Percentiles rank a stretch among this genome's conserved stretches.
phyloP scores from a whole-genome alignment of 2,329 filamentous ascomycete species.

The Plenodomus tracheiphilus region DNA sequence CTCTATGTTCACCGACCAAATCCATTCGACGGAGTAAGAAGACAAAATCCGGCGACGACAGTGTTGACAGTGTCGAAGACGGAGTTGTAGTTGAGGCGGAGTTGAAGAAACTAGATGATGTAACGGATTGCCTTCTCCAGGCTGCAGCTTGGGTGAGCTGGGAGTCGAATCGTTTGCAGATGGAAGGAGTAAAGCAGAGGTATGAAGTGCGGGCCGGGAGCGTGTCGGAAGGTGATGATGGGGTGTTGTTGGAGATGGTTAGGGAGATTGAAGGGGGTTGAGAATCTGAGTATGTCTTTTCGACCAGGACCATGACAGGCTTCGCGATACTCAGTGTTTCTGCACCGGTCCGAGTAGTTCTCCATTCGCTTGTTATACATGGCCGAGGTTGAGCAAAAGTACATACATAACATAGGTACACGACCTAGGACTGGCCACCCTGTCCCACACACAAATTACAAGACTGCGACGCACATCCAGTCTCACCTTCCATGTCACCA shows the following conservation, averaged over 20 bases:
- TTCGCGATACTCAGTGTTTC: too few relatives aligned
- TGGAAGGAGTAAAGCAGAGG: slow-evolving; percentile 6
- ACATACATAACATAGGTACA: too few relatives aligned
- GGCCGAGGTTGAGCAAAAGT: too few relatives aligned
- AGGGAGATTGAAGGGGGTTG: slow-evolving; percentile 1
- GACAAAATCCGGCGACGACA: slow-evolving; percentile 11
- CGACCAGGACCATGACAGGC: too few relatives aligned
- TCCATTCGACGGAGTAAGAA: slow-evolving; percentile 4
- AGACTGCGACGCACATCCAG: too few relatives aligned
- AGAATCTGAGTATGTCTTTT: background rate
- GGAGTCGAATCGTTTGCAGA: slow-evolving; percentile 60
- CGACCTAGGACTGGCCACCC: too few relatives aligned
- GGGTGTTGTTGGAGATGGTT: slow-evolving; percentile 14
- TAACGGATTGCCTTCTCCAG: slow-evolving; percentile 79
- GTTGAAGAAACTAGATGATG: slow-evolving; percentile 71
- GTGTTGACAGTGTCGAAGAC: slow-evolving; percentile 9
- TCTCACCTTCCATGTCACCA: too few relatives aligned
- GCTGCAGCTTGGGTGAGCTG: slow-evolving; percentile 77
- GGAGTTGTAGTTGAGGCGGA: slow-evolving; percentile 6
- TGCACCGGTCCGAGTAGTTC: too few relatives aligned
- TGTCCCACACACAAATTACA: too few relatives aligned
- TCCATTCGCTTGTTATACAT: too few relatives aligned
- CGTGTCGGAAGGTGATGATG: background rate
- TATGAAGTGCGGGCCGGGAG: background rate
- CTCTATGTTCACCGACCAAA: slow-evolving; percentile 12